Percentiles rank a stretch among this genome's conserved stretches.
These are phyloP conservation scores for Phytophthora podocarpi DNA, from an alignment of 352 stramenopile species.

Conservation along the genomic window DNA sequence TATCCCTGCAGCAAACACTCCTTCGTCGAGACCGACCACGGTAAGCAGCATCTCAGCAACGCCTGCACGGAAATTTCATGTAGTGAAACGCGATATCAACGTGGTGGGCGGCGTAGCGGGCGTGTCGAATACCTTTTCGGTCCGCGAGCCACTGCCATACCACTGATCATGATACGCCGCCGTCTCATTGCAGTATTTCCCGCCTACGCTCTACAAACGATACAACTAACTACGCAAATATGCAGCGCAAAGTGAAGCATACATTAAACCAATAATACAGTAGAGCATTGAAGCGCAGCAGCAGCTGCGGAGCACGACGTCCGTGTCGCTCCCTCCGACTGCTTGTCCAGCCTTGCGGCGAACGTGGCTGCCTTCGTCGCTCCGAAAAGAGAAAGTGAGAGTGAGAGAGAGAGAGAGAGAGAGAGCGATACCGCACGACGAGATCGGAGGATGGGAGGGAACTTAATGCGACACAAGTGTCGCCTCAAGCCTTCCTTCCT, in stretches of 20 bases:
- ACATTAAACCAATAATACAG: constrained; percentile 46
- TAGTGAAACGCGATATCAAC: constrained; percentile 44
- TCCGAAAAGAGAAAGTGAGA: constrained; percentile 9
- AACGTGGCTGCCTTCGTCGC: constrained; percentile 25
- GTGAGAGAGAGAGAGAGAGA: constrained; percentile 25
- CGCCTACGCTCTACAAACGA: neutral
- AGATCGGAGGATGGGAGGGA: constrained; percentile 14
- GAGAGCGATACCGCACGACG: constrained; percentile 29
- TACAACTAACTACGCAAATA: constrained; percentile 18
- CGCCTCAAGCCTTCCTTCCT: constrained; percentile 18
- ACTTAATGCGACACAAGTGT: neutral
- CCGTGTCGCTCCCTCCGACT: constrained; percentile 26
- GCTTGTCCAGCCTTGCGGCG: constrained; percentile 12
- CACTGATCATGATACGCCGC: too few relatives aligned
- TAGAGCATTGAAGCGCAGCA: constrained; percentile 31
- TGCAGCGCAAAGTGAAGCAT: constrained; percentile 39
- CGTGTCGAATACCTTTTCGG: constrained; percentile 44
- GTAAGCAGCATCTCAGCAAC: constrained; percentile 4
- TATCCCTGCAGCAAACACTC: neutral
- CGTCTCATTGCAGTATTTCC: too few relatives aligned
- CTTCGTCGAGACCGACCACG: constrained; percentile 24
- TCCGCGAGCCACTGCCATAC: constrained; percentile 59
- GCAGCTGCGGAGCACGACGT: constrained; percentile 17
- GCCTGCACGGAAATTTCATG: constrained; percentile 49
- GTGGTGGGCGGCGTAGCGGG: constrained; percentile 47